Conservation (phyloP, 805 yeast genomes). For the Metschnikowia amazonensis region DNA sequence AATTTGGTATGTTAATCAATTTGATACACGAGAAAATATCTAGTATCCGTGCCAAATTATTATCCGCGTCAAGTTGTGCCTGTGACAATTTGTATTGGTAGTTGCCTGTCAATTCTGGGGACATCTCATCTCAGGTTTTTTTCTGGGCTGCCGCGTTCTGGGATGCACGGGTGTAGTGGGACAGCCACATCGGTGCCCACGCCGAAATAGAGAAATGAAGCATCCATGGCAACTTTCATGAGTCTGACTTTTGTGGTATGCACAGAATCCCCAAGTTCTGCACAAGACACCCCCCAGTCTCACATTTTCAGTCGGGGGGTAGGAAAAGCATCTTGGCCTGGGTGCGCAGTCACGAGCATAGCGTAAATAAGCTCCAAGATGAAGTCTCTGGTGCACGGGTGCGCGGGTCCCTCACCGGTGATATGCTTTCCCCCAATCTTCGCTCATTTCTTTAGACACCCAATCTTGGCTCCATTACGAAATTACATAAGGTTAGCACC, state of each 20-base stretch:
- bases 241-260: no score
- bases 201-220: no score
- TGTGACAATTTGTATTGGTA: neutral
- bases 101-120: neutral
- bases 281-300: no score
- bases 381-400: neutral
- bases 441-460: slow-evolving; percentile 5
- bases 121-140: slow-evolving; percentile 13
- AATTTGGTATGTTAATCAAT: no score
- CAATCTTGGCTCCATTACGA: neutral
- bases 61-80: no score
- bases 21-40: no score
- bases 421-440: slow-evolving; percentile 7
- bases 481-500: neutral
- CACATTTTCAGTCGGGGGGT: no score
- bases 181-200: no score
- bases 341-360: slow-evolving; percentile 3
- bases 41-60: no score
- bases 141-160: neutral
- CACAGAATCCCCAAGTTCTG: no score
- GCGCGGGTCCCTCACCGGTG: slow-evolving; percentile 6
- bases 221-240: no score
- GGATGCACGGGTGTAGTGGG: slow-evolving; percentile 1
- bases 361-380: neutral
- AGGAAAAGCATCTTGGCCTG: no score